Evolutionary conservation across 2,329 filamentous ascomycete genomes (phyloP), one percentile per base, ranked within the genome.

Genomic region (Epichloe typhina): DNA sequence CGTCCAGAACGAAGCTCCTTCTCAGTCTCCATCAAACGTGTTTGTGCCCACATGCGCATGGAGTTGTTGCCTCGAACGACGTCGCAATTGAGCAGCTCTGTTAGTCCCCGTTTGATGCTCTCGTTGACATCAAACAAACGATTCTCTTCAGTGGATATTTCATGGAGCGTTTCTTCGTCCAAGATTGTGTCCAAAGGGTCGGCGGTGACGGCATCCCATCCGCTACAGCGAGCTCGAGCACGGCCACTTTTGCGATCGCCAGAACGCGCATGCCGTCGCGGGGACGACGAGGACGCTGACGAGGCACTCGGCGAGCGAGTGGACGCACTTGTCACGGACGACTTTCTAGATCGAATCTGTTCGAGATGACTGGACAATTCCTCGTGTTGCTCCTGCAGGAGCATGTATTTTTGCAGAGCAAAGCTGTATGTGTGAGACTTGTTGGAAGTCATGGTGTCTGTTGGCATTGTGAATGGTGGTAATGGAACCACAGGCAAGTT

Each of bases 31-130:
- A 82, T 74, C 26, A 82, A 66, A 13, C 77, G 68, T 19, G 72
- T 70, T 62, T 81, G 78, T 36, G 81, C 75, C 73, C 76, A 81
- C 53, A 71, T 76, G 46, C 78, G 75, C 59, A 78, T 74, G 1
- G 69, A 66, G 31, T 66, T 64, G 53, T 80, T 74, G 44, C 62
- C 64, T 41, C 76, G 74, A 15, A 79, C 75, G 38, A 71, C 66
- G 23, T 76, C 73, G 63, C 76, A 80, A 64, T 81, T 82, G 58
- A 82, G 72, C 13, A 82, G 71, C 61, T 80, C 77, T 5, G 77
- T 82, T 57, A 82, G 61, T 2, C 76, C 74, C 35, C 76, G 72
- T 66, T 82, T 82, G 66, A 82, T 77, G 57, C 74, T 72, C 63
- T 80, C 77, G 63, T 79, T 79, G 63, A 80, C 73, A 54, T 74